Evolutionary conservation across 306 rosid genomes (phyloP), one percentile per base, ranked within the genome.

Genomic region (Quercus aquifolioides): DNA sequence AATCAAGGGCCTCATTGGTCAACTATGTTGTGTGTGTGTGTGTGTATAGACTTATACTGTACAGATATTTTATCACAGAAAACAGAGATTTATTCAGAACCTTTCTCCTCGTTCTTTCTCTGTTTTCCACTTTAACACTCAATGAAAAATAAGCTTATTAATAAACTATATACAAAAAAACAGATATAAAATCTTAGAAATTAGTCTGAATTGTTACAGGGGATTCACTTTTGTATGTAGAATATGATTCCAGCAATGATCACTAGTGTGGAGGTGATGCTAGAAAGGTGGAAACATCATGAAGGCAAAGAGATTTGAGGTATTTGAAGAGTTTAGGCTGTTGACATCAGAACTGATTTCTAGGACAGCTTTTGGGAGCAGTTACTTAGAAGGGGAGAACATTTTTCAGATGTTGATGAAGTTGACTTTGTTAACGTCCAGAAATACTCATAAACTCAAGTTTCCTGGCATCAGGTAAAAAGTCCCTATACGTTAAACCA

Each of bases 331-430:
- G 10, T 83, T 78, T 69, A 68, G 73, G 62, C 35, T 68, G 21
- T 46, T 78, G 51, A 83, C 86, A 20, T 67, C 83, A 18, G 80
- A 83, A 74, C 79, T 82, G 72, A 82, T 77, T 73, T 77, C 82
- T 3, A 55, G 69, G 52, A 67, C 75, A 14, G 81, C 85, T 6
- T 81, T 76, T 60, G 77, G 85, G 20, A 76, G 85, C 46, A 82
- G 78, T 67, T 75, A 82, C 72, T 5, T 67, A 2, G 82, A 83
- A 38, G 83, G 83, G 43, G 25, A 74, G 73, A 49, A 51, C 41
- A 51, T 83, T 26, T 68, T 83, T 58, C 67, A 74, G 20, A 78
- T 73, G 73, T 49, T 83, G 58, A 54, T 56, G 73, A 57, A 33
- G 13, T 23, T 83, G 55, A 8, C 33, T 15, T 20, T 74, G 52